Conservation (phyloP, 2,329 filamentous ascomycete species). For the Hyphodiscus sp. region DNA sequence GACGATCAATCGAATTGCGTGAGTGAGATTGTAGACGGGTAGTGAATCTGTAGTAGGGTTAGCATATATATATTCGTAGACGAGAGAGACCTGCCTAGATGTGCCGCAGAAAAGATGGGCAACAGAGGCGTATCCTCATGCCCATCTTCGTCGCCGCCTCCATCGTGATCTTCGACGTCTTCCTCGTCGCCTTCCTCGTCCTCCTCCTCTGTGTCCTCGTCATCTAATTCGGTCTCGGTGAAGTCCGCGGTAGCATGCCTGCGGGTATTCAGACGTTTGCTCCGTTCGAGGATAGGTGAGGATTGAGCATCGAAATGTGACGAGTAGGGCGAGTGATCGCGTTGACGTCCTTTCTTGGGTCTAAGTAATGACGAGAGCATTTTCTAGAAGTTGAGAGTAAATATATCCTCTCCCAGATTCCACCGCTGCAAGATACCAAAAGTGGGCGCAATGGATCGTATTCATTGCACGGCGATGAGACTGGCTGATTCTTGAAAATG, state of each 20-base stretch:
- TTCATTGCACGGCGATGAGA: background rate
- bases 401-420: background rate
- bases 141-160: constrained; percentile 34
- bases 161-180: constrained; percentile 32
- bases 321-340: constrained; percentile 28
- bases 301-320: constrained; percentile 25
- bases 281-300: constrained; percentile 18
- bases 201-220: constrained; percentile 22
- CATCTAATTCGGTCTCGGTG: constrained; percentile 53
- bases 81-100: constrained; percentile 53
- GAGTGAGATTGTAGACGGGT: constrained; percentile 84
- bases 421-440: background rate
- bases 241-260: constrained; percentile 53
- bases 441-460: background rate
- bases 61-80: constrained; percentile 14
- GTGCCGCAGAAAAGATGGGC: constrained; percentile 73
- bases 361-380: constrained; percentile 34
- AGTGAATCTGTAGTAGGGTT: constrained; percentile 57
- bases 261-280: constrained; percentile 14
- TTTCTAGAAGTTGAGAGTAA: background rate
- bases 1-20: constrained; percentile 80
- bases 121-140: constrained; percentile 46
- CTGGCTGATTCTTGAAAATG: background rate
- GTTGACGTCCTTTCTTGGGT: constrained; percentile 28
- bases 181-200: constrained; percentile 22